Evolutionary conservation across 1,284 basidiomycete genomes (phyloP), one percentile per base, ranked within the genome.

Genomic region (Macrocystidia cucumis): DNA sequence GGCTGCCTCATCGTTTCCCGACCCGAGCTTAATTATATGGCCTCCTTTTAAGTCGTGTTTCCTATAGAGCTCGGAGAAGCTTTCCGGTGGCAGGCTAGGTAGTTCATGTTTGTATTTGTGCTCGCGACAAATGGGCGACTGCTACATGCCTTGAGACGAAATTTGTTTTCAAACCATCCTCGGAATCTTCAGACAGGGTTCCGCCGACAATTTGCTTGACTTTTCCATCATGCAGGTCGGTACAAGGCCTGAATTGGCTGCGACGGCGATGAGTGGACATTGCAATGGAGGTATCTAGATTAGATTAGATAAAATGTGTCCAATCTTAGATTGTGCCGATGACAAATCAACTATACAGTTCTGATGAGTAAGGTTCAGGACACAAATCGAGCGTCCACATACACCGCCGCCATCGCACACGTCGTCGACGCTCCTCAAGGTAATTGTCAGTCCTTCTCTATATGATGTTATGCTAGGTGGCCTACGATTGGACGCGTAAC

Each of bases 171-270:
- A 98, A 73, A 23, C 63, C 62, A 12, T 69, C 63, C 5, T 81
- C 74, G 34, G 76, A 60, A 12, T 61, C 54, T 33, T 89, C 79
- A 6, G 78, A 81, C 20, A 99, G 70, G 1, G 91, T 95, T 2
- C 92, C 91, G 18, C 96, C 96, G 7, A 99, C 91, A 41, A 99
- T 98, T 63, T 99, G 96, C 61, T 98, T 98, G 38, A 99, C 96
- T 50, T 89, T 68, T 7, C 92, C 92, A 43, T 82, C 75, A 62
- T 98, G 96, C 17, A 99, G 73, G 60, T 98, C 96, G 50, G 98
- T 98, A 59, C 96, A 99, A 8, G 96, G 96, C 37, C 86, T 74
- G 64, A 98, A 98, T 32, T 73, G 47, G 46, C 61, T 67, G 17
- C 46, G 54, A 30, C 52, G 55, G n/a, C n/a, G n/a, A n/a, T n/a